Percentiles rank a stretch among this genome's conserved stretches.
These are phyloP conservation scores for Fusarium keratoplasticum DNA, from an alignment of 2,329 filamentous ascomycete genomes.

Conservation along the genomic window DNA sequence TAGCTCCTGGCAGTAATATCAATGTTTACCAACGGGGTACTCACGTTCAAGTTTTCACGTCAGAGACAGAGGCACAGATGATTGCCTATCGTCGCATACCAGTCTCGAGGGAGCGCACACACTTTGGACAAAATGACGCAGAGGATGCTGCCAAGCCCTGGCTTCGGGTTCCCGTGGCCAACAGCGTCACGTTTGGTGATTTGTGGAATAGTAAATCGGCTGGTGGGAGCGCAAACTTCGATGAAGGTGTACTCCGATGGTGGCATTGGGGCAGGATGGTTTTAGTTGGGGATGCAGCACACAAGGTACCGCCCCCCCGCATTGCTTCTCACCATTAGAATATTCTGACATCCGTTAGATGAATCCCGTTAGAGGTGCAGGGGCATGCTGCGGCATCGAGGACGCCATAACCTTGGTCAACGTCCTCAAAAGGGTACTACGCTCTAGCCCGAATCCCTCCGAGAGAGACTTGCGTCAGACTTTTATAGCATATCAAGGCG, in stretches of 20 bases:
- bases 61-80: slow-evolving; percentile 4
- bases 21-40: slow-evolving; percentile 17
- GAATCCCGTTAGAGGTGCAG: slow-evolving; percentile 25
- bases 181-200: slow-evolving; percentile 17
- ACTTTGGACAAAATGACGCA: slow-evolving; percentile 21
- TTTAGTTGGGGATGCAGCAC: slow-evolving; percentile 20
- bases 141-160: slow-evolving; percentile 17
- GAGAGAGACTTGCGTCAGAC: background rate
- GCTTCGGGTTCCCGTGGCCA: slow-evolving; percentile 9
- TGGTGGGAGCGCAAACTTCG: slow-evolving; percentile 23
- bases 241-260: slow-evolving; percentile 21
- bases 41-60: slow-evolving; percentile 26
- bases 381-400: slow-evolving; percentile 22
- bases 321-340: background rate
- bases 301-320: background rate
- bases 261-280: slow-evolving; percentile 31
- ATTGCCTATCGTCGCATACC: slow-evolving; percentile 19
- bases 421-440: background rate
- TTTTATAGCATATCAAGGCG: slow-evolving; percentile 15
- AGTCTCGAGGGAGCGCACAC: slow-evolving; percentile 5
- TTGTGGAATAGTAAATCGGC: slow-evolving; percentile 18
- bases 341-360: slow-evolving; percentile 3
- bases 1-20: background rate
- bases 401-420: slow-evolving; percentile 19
- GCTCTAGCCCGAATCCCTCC: background rate